A percentile compares a stretch with the other conserved stretches of the same genome.
phyloP scores from a whole-genome alignment of 768 basidiomycete genomes.

The Austroboletus festivus region DNA sequence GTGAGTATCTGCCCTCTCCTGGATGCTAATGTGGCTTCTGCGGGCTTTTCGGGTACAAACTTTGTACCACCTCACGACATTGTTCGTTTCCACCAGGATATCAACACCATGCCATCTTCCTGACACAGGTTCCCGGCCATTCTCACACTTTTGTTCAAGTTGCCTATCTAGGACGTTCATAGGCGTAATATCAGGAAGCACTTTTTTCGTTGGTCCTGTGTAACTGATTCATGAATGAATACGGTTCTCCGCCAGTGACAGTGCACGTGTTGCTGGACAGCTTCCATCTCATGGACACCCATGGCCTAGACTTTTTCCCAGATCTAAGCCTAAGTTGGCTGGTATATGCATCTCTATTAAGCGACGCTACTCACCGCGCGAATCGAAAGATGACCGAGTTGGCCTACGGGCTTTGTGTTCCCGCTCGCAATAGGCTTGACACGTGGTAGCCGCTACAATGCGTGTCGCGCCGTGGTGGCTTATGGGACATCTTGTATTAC shows the following conservation, averaged over 20 bases:
- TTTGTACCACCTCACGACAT: constrained; percentile 4
- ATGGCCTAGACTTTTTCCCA: background rate
- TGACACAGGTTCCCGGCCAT: background rate
- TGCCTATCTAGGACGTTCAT: constrained; percentile 15
- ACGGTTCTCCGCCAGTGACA: constrained; percentile 4
- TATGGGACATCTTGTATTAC: constrained; percentile 19
- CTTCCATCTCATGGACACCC: background rate
- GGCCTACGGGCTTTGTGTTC: no score
- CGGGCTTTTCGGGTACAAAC: constrained; percentile 2
- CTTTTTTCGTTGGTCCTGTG: background rate
- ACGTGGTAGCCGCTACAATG: no score
- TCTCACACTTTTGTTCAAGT: constrained; percentile 22
- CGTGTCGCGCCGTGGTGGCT: no score
- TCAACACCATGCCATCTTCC: constrained; percentile 1
- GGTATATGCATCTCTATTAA: background rate
- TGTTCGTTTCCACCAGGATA: background rate
- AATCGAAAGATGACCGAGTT: background rate
- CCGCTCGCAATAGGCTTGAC: background rate
- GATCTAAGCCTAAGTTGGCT: background rate
- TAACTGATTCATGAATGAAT: background rate
- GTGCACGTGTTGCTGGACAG: constrained; percentile 2
- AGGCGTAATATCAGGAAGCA: background rate
- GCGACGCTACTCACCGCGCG: background rate
- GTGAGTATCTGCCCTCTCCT: constrained; percentile 14
- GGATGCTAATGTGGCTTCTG: constrained; percentile 16